Conservation (phyloP, 805 yeast species). For the Cyberlindnera japonica region DNA sequence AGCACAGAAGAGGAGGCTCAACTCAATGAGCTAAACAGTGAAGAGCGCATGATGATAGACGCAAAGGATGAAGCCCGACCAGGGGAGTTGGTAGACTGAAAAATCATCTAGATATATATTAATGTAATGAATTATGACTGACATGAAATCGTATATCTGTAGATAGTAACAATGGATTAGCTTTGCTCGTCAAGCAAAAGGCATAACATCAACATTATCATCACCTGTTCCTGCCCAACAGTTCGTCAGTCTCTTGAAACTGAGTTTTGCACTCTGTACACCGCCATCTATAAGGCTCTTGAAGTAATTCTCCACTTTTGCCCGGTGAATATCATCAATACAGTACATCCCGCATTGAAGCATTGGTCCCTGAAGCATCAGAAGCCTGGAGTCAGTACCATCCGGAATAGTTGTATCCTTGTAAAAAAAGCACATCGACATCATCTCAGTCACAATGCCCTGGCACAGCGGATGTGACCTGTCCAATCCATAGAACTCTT, state of each 20-base stretch:
- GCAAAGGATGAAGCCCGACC: conserved; percentile 36
- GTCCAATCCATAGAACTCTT: conserved; percentile 32
- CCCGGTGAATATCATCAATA: conserved; percentile 12
- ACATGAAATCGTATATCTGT: no score
- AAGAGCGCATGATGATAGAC: conserved; percentile 32
- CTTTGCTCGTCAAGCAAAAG: conserved; percentile 16
- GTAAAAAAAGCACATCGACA: conserved; percentile 20
- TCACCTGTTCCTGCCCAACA: conserved; percentile 21
- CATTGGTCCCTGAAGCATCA: conserved; percentile 26
- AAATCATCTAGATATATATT: not conserved
- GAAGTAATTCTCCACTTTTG: conserved; percentile 16
- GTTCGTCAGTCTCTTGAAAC: conserved; percentile 17
- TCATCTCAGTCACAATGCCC: conserved; percentile 17
- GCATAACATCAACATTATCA: conserved; percentile 16
- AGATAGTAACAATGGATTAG: no score
- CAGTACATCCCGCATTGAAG: conserved; percentile 20
- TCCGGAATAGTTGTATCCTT: conserved; percentile 8
- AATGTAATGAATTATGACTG: conserved; percentile 1
- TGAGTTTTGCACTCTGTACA: conserved; percentile 20
- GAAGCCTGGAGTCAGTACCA: conserved; percentile 18
- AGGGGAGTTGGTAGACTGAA: conserved; percentile 31
- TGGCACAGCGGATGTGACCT: conserved; percentile 21
- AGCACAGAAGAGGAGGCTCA: conserved; percentile 39
- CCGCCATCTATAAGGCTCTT: conserved; percentile 17
- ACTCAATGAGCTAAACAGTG: conserved; percentile 32